These are phyloP conservation scores for Alternaria viburni DNA, from an alignment of 2,329 filamentous ascomycete genomes.

Conservation along the genomic window DNA sequence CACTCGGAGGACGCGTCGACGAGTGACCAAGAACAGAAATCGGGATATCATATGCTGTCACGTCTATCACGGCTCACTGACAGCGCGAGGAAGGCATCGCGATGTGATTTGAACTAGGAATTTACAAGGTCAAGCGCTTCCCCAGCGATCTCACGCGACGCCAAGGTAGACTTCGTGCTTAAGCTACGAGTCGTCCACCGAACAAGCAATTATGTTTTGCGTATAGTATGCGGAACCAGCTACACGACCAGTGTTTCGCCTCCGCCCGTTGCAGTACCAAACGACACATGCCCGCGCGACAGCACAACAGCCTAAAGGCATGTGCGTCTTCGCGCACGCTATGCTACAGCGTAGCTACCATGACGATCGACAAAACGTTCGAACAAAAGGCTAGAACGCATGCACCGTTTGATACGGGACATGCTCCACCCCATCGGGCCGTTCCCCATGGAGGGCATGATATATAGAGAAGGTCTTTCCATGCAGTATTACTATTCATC, in stretches of 20 bases:
- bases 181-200: not conserved
- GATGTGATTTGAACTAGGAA: not conserved
- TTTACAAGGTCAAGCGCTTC: not conserved
- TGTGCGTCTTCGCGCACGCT: constrained; percentile 13
- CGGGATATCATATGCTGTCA: not conserved
- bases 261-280: constrained; percentile 32
- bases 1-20: not conserved
- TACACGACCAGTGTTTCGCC: constrained; percentile 27
- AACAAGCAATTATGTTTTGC: not conserved
- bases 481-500: not conserved
- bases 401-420: constrained; percentile 14
- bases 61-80: not conserved
- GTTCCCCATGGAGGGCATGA: not conserved
- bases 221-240: constrained; percentile 8
- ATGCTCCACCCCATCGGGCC: constrained; percentile 1
- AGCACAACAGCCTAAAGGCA: constrained; percentile 27
- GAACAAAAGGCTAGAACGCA: constrained; percentile 4
- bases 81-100: not conserved
- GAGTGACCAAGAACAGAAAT: not conserved
- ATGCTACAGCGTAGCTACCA: constrained; percentile 12
- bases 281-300: constrained; percentile 18
- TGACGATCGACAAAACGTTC: not conserved
- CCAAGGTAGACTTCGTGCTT: not conserved
- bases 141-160: not conserved
- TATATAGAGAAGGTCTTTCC: constrained; percentile 14